Evolutionary conservation across 31 red algal species (phyloP).

Genomic region (Odonthalia washingtoniensis): DNA sequence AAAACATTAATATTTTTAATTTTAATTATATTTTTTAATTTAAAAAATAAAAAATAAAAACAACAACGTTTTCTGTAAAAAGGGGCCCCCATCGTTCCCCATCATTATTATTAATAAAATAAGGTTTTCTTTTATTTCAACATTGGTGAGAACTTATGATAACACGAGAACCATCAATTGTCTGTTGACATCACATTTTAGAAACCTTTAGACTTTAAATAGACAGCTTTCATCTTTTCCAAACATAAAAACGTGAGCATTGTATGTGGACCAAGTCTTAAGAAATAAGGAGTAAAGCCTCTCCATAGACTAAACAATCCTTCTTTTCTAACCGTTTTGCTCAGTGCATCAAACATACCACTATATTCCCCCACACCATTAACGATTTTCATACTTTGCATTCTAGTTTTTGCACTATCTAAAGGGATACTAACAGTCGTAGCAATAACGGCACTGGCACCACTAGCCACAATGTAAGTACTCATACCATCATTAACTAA

Average conservation of each 20-base stretch:
- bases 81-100: background rate
- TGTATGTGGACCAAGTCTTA: slow-evolving; percentile 93
- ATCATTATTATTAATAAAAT: background rate
- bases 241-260: slow-evolving; percentile 94
- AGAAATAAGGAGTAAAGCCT: slow-evolving; percentile 95
- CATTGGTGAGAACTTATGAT: background rate
- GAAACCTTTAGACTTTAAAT: slow-evolving; percentile 25
- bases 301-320: slow-evolving; percentile 94
- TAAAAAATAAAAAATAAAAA: background rate
- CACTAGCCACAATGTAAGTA: slow-evolving; percentile 68
- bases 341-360: slow-evolving; percentile 90
- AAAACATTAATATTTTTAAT: background rate
- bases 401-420: slow-evolving; percentile 92
- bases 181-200: background rate
- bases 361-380: slow-evolving; percentile 82
- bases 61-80: background rate
- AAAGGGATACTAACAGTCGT: slow-evolving; percentile 85
- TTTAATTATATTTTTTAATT: background rate
- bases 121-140: background rate
- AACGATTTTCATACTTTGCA: slow-evolving; percentile 94
- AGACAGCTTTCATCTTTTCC: slow-evolving; percentile 87
- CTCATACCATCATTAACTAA: slow-evolving; percentile 80
- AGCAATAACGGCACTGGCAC: slow-evolving; percentile 73
- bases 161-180: background rate
- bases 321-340: slow-evolving; percentile 77